A percentile compares a stretch with the other conserved stretches of the same genome.
phyloP scores from a whole-genome alignment of 257 asterid species.

The Salvia rosmarinus region DNA sequence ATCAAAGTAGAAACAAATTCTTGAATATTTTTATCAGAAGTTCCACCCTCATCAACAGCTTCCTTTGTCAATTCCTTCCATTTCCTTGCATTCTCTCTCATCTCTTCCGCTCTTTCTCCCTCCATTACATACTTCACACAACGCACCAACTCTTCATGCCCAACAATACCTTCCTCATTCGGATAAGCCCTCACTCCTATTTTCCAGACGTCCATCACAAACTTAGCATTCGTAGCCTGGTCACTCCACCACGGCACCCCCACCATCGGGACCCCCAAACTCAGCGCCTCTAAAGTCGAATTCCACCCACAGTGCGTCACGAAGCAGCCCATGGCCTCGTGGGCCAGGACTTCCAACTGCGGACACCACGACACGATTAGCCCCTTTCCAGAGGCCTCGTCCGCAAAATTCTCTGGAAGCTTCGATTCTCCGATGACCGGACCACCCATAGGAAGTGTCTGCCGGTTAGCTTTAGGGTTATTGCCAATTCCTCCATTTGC shows the following conservation, averaged over 20 bases:
- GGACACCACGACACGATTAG: constrained; percentile 43
- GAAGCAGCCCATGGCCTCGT: constrained; percentile 33
- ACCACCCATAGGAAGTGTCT: constrained; percentile 41
- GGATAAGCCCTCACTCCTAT: constrained; percentile 27
- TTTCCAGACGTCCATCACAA: constrained; percentile 40
- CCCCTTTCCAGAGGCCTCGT: constrained; percentile 29
- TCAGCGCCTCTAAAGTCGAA: constrained; percentile 40
- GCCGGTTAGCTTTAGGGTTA: constrained; percentile 8
- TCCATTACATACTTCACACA: constrained; percentile 37
- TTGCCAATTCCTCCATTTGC: constrained; percentile 41
- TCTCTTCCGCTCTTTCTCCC: constrained; percentile 30
- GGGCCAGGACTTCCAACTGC: constrained; percentile 38
- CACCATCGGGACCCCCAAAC: constrained; percentile 44
- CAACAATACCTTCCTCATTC: neutral
- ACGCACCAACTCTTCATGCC: neutral
- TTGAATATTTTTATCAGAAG: constrained; percentile 34
- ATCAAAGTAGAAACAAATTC: constrained; percentile 30
- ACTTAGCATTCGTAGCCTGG: constrained; percentile 36
- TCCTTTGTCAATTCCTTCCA: constrained; percentile 38
- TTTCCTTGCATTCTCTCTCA: constrained; percentile 21
- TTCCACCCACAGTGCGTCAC: constrained; percentile 48
- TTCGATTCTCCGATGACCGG: constrained; percentile 33
- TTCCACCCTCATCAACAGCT: constrained; percentile 40
- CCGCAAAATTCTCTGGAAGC: constrained; percentile 27
- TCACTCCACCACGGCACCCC: constrained; percentile 42